Percentiles rank a stretch among this genome's conserved stretches.
phyloP scores from a whole-genome alignment of 345 rosid species.

The Rhodamnia argentea region DNA sequence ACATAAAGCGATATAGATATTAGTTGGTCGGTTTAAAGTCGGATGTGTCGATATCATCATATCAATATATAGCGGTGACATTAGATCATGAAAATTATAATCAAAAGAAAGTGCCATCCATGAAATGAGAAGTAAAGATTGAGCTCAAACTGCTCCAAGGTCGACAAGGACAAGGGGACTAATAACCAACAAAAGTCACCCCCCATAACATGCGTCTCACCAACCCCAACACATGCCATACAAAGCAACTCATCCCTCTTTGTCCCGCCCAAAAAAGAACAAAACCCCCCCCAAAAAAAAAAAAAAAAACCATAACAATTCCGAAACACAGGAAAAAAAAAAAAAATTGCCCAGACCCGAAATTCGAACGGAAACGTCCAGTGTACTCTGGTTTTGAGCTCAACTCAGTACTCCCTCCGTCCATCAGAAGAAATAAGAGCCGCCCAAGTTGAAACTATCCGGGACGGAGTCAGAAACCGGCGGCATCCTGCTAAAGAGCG shows the following conservation, averaged over 20 bases:
- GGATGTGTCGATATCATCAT: no score
- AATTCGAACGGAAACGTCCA: neutral
- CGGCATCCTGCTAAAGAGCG: conserved; percentile 84
- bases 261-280: neutral
- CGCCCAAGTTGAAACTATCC: conserved; percentile 47
- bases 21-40: no score
- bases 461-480: conserved; percentile 56
- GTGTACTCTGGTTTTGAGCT: neutral
- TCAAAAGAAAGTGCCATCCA: neutral
- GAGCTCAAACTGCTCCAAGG: neutral
- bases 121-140: neutral
- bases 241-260: neutral
- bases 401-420: no score
- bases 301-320: neutral
- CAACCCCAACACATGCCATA: neutral
- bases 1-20: no score
- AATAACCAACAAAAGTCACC: neutral
- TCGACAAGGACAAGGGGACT: neutral
- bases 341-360: neutral
- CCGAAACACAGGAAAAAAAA: neutral
- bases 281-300: neutral
- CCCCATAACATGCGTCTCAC: neutral
- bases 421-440: conserved; percentile 21
- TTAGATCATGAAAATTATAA: neutral
- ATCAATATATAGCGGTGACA: neutral